phyloP scores from a whole-genome alignment of 2,329 filamentous ascomycete genomes.

The Alternaria viburni region DNA sequence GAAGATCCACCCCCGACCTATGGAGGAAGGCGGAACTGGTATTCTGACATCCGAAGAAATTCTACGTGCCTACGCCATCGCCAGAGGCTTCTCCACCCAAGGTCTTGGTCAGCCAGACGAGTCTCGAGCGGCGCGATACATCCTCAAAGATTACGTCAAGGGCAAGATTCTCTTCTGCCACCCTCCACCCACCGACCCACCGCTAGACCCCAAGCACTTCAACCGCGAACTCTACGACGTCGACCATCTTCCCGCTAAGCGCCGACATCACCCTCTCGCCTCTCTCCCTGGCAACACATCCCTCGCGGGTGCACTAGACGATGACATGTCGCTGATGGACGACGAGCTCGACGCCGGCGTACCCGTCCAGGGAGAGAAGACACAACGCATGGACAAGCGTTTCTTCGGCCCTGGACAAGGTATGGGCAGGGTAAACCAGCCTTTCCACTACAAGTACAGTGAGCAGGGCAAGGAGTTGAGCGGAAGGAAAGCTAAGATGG shows the following conservation, averaged over 20 bases:
- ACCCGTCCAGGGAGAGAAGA: conserved; percentile 69
- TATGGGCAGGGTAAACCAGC: conserved; percentile 71
- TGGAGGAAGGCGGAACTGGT: conserved; percentile 93
- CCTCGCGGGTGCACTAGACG: conserved; percentile 32
- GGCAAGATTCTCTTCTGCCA: conserved; percentile 93
- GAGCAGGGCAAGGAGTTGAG: conserved; percentile 84
- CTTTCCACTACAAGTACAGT: conserved; percentile 89
- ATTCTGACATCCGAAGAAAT: conserved; percentile 84
- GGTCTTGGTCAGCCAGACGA: conserved; percentile 92
- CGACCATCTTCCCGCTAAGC: conserved; percentile 79
- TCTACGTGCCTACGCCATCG: conserved; percentile 82
- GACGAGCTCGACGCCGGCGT: conserved; percentile 54
- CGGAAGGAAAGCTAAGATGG: conserved; percentile 80
- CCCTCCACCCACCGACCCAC: conserved; percentile 73
- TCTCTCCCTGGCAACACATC: conserved; percentile 50
- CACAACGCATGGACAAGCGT: conserved; percentile 78
- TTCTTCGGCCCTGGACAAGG: conserved; percentile 78
- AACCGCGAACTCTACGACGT: conserved; percentile 89
- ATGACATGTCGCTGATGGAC: conserved; percentile 52
- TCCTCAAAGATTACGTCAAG: conserved; percentile 97
- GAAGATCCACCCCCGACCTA: conserved; percentile 77
- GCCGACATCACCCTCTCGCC: conserved; percentile 67
- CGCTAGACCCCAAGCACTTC: conserved; percentile 75
- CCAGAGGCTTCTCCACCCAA: conserved; percentile 87
- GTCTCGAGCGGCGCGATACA: conserved; percentile 83